Evolutionary conservation across 1,284 basidiomycete genomes (phyloP), one percentile per base, ranked within the genome.

Genomic region (Athelia psychrophila): DNA sequence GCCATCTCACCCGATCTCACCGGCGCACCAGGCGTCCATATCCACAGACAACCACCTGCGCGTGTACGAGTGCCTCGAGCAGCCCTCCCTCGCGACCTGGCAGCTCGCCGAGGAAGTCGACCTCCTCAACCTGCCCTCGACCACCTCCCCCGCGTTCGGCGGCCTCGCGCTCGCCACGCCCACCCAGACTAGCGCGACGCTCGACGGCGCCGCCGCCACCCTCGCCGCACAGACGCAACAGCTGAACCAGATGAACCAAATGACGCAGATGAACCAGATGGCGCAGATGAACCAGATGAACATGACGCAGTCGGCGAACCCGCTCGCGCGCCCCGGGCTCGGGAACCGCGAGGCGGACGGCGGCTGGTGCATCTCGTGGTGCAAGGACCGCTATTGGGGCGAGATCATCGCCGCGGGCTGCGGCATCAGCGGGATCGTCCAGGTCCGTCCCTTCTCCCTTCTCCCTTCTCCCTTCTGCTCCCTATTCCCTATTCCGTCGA

Each of bases 341-440:
- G 85, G 84, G 0, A 83, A 81, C 57, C 74, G 83, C 27, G 90
- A 91, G 65, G 91, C 91, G 1, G 87, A 92, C 54, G 93, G 93
- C 9, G 95, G 91, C 0, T 97, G 94, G 93, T 88, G 86, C 54
- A 68, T 98, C 44, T 89, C 88, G 19, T 98, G 94, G 93, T 97
- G 94, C 68, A 91, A 92, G 62, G 95, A 98, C 60, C 78, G 81
- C 54, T 95, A 93, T 69, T 95, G 93, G 93, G 94, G 95, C 1
- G 90, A 94, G 63, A 66, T 95, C 22, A 73, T 97, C 42, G 93
- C 91, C 13, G 84, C 83, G 0, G 83, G 84, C 2, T 81, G 81
- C 49, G 93, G 93, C 1, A 77, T 81, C 2, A 81, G 74, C 54
- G 88, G 91, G 0, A 68, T 83, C 16, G 75, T 96, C 45, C 91